Evolutionary conservation across 345 rosid species (phyloP), one percentile per base, ranked within the genome.

Genomic region (Trapa incisa): DNA sequence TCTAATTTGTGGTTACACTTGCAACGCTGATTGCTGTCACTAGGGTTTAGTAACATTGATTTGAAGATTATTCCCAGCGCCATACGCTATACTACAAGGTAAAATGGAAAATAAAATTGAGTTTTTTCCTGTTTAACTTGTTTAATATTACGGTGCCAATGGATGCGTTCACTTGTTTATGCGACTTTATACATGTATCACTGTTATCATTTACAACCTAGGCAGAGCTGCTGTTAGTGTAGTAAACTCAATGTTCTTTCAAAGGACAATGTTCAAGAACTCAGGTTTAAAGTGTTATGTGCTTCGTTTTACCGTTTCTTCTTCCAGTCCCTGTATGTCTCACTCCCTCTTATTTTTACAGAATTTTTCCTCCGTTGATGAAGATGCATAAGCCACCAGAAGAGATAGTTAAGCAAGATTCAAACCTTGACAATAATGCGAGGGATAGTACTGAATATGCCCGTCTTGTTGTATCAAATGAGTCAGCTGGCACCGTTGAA

Each of bases 381-480:
- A 61, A 36, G 77, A 84, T 86, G 91, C 60, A 77, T 64, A 64
- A 73, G 65, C 69, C 80, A 33, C 65, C 68, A 4, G 75, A 80
- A 57, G 81, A 85, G 15, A 38, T 71, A 10, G 74, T 70, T 45
- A 81, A 75, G 15, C 74, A 72, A 37, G 54, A 58, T 50, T 16
- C 60, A 43, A 72, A 66, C 57, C 65, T 76, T 72, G 71, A 33
- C 64, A 48, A 52, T 56, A 78, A 39, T 29, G 50, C 74, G 14
- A 82, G 88, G 72, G 87, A 86, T 74, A 89, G 82, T 50, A 82
- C 80, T 68, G 98, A 90, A 73, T 84, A 82, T 75, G 91, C 76
- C 68, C 82, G 97, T 74, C 77, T 93, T 32, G 96, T 86, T 74
- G 70, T 86, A 10, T 74, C 90, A 32, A 66, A 79, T 75, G 88